Conservation (phyloP, 2,329 filamentous ascomycete species). For the Aspergillus intermedius region DNA sequence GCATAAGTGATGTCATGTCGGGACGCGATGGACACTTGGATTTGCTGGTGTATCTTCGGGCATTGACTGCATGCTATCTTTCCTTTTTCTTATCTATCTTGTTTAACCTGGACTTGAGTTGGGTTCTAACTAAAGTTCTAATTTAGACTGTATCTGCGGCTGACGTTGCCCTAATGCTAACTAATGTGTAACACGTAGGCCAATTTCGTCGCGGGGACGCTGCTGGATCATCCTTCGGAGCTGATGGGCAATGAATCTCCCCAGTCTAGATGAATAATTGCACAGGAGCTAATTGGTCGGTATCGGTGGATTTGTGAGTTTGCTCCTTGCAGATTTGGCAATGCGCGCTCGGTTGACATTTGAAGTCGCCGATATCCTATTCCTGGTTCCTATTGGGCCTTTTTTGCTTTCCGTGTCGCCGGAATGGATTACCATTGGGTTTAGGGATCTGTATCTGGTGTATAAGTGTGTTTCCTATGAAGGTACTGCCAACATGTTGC, state of each 20-base stretch:
- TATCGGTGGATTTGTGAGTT: background rate
- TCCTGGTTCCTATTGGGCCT: background rate
- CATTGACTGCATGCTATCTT: background rate
- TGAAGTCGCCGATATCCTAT: background rate
- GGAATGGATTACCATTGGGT: background rate
- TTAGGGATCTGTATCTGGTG: background rate
- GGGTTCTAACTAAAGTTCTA: no score
- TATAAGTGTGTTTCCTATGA: background rate
- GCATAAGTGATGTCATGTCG: background rate
- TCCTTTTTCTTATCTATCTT: background rate
- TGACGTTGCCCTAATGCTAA: no score
- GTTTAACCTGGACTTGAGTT: background rate
- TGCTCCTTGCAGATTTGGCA: background rate
- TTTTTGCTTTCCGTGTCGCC: background rate
- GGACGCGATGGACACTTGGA: background rate
- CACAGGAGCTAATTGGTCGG: background rate
- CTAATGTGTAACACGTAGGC: background rate
- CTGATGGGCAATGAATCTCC: background rate
- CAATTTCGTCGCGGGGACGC: background rate
- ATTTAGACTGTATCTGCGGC: no score
- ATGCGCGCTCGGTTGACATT: background rate
- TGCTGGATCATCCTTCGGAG: background rate
- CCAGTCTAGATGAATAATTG: background rate
- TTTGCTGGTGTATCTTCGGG: background rate
- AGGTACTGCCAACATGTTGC: background rate